phyloP scores from a whole-genome alignment of 345 rosid species.

The Gossypium turneri region DNA sequence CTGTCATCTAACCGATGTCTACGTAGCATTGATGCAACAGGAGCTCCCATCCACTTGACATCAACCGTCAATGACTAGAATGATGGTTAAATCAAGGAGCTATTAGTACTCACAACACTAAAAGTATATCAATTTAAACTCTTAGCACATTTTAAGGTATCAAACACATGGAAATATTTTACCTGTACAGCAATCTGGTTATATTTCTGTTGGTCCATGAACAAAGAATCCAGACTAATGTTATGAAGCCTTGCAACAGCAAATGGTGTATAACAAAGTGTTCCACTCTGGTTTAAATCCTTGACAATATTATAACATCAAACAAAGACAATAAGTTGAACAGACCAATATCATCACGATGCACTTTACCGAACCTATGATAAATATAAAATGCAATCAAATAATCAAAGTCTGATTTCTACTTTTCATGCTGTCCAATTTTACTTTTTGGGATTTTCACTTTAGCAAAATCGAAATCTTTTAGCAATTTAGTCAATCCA shows the following conservation, averaged over 20 bases:
- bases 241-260: slow-evolving; percentile 57
- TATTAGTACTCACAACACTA: slow-evolving; percentile 8
- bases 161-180: slow-evolving; percentile 17
- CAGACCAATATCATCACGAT: background rate
- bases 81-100: slow-evolving; percentile 11
- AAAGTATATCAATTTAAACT: background rate
- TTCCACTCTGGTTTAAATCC: slow-evolving; percentile 48
- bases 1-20: slow-evolving; percentile 48
- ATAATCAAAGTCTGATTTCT: background rate
- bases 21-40: slow-evolving; percentile 85
- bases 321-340: slow-evolving; percentile 21
- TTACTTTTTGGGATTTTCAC: background rate
- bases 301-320: slow-evolving; percentile 35
- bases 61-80: slow-evolving; percentile 70
- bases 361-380: background rate
- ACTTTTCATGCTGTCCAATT: background rate
- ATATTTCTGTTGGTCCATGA: slow-evolving; percentile 62
- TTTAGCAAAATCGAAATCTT: background rate
- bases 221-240: slow-evolving; percentile 52
- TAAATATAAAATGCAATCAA: background rate
- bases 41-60: slow-evolving; percentile 77
- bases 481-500: background rate
- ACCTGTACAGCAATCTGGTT: slow-evolving; percentile 71
- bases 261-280: slow-evolving; percentile 43
- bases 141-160: background rate